Base-by-base conservation (phyloP, 139 green algal genomes). In the Micractinium sp. region DNA sequence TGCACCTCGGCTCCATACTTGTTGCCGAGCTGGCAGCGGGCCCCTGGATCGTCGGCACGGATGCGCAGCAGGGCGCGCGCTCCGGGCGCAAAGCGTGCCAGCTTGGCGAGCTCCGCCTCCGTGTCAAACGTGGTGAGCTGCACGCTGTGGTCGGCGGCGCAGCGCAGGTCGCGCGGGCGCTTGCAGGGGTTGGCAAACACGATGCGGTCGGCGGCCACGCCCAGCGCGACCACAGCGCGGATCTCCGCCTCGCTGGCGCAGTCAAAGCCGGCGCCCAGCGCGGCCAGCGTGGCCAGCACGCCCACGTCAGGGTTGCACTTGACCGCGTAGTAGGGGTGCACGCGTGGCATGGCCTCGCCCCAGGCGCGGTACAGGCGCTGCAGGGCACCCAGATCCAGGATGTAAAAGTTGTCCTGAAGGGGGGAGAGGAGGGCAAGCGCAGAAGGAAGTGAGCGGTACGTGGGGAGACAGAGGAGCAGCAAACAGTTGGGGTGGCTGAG, bases 111-210 rank as follows among this genome's bases (percentile, higher is more conserved):
- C 96, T 99, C 98, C 60, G 76, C 92, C 90, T 94, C 95, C 2
- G 95, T 97, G 93, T 99, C 98, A 91, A 99, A 99, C 36, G 97
- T 99, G 81, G 95, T 99, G 85, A 97, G 93, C 47, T 92, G 77
- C 19, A 98, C 94, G 67, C 95, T 92, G 69, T 81, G 85, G 76
- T 90, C 71, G 36, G 92, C 89, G 7, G 89, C 91, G 81, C 86
- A 90, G 60, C 90, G 87, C 88, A 99, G 96, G 93, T 99, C 96
- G 4, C 79, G 87, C 20, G 96, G 93, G 36, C 96, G 93, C 95
- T 99, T 99, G 95, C 96, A 99, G 27, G 97, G 94, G 92, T 99
- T 98, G 20, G 98, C 97, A 88, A 98, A 99, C 53, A 99, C 95
- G 92, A 99, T 98, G 89, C 94, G 93, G 18, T 91, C 89, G 61